Evolutionary conservation across 345 rosid genomes (phyloP).

Genomic region (Eutrema yunnanense): DNA sequence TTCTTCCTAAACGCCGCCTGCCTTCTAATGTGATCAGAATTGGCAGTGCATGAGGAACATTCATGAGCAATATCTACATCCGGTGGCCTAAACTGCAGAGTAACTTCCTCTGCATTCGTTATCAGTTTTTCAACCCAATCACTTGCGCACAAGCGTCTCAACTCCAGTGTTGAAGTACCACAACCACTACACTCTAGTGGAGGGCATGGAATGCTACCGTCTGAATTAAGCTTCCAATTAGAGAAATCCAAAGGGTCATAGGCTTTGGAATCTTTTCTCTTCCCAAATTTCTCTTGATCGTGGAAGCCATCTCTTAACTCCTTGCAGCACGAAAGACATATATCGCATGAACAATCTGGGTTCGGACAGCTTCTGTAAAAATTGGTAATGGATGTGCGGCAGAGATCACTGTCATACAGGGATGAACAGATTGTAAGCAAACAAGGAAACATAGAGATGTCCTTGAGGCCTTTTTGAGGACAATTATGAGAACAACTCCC

Average conservation of each 20-base stretch:
- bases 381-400: constrained; percentile 57
- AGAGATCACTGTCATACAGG: constrained; percentile 29
- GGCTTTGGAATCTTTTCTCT: not conserved
- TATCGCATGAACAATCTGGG: constrained; percentile 39
- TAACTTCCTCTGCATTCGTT: constrained; percentile 43
- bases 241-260: not conserved
- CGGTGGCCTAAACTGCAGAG: constrained; percentile 25
- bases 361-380: constrained; percentile 45
- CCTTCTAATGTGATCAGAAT: constrained; percentile 29
- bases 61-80: constrained; percentile 31
- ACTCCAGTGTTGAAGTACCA: constrained; percentile 40
- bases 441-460: too few relatives aligned
- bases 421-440: not conserved
- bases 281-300: constrained; percentile 24
- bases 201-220: constrained; percentile 60
- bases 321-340: constrained; percentile 53
- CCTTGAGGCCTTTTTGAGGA: too few relatives aligned
- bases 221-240: constrained; percentile 42
- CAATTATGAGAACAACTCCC: too few relatives aligned
- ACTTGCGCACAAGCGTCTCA: constrained; percentile 43
- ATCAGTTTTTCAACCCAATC: constrained; percentile 40
- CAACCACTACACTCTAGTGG: constrained; percentile 59
- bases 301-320: constrained; percentile 44
- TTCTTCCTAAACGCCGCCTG: constrained; percentile 52
- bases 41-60: constrained; percentile 36